Evolutionary conservation across 2,329 filamentous ascomycete species (phyloP).

Genomic region (Penicillium sp.): DNA sequence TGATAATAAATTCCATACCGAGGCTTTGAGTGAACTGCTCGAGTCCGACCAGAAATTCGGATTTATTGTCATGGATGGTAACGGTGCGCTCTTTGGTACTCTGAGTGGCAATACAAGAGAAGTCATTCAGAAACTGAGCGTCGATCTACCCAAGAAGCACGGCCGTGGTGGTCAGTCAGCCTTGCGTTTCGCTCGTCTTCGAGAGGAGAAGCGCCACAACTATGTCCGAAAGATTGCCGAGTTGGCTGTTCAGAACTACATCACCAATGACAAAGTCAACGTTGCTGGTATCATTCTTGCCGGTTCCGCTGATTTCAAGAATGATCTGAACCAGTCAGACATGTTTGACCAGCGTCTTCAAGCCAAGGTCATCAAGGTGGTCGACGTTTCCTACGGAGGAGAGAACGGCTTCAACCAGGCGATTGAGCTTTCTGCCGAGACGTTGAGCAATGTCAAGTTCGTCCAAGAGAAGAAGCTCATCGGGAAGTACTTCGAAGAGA

Average conservation of each 20-base stretch:
- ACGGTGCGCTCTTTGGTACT: slow-evolving; percentile 95
- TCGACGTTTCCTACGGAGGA: slow-evolving; percentile 97
- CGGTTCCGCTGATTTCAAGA: slow-evolving; percentile 99
- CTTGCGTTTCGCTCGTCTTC: slow-evolving; percentile 97
- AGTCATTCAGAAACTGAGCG: slow-evolving; percentile 95
- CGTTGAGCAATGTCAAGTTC: slow-evolving; percentile 98
- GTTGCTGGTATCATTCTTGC: slow-evolving; percentile 94
- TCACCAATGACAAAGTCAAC: slow-evolving; percentile 98
- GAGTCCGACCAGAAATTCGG: slow-evolving; percentile 99
- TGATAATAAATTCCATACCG: slow-evolving; percentile 99
- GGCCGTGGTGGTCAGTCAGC: slow-evolving; percentile 99
- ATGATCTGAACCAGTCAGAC: slow-evolving; percentile 96
- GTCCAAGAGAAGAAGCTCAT: slow-evolving; percentile 99
- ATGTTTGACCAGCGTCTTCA: slow-evolving; percentile 93
- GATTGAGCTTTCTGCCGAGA: slow-evolving; percentile 93
- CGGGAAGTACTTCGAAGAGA: slow-evolving; percentile 98
- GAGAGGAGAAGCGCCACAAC: slow-evolving; percentile 99
- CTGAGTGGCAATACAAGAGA: slow-evolving; percentile 97
- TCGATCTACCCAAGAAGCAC: slow-evolving; percentile 99
- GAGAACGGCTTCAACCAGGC: slow-evolving; percentile 99
- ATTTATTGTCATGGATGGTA: slow-evolving; percentile 99
- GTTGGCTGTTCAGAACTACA: slow-evolving; percentile 97
- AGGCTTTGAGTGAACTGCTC: slow-evolving; percentile 93
- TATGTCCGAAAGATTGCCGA: slow-evolving; percentile 99
- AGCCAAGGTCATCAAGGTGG: slow-evolving; percentile 97